Evolutionary conservation across 2,329 filamentous ascomycete species (phyloP).

Genomic region (Trichoderma aggressivum): DNA sequence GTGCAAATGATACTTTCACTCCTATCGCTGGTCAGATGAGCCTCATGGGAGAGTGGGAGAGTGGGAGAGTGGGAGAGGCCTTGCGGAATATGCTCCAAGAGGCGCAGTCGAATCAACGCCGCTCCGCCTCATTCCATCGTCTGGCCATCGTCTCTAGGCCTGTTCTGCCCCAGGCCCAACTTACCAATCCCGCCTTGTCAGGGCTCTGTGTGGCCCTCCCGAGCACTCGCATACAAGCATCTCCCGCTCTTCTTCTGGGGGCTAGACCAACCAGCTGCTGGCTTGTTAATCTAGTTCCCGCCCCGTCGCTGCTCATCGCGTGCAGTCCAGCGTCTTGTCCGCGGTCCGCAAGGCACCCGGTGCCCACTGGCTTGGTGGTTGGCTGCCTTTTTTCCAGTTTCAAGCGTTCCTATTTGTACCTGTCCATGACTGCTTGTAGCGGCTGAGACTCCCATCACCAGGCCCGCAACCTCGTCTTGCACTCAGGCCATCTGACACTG

Average conservation of each 20-base stretch:
- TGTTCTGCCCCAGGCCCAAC: not conserved
- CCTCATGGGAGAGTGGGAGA: not conserved
- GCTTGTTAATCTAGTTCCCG: not conserved
- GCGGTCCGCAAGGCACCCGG: constrained; percentile 21
- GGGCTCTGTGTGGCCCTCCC: not conserved
- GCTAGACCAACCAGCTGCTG: constrained; percentile 1
- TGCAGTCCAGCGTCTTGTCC: constrained; percentile 4
- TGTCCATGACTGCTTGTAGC: constrained; percentile 15
- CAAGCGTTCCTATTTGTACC: not conserved
- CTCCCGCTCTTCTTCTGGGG: not conserved
- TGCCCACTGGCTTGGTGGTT: constrained; percentile 4
- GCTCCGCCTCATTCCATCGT: constrained; percentile 3
- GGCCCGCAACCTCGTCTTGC: constrained; percentile 32
- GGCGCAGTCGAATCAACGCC: not conserved
- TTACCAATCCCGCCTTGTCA: not conserved
- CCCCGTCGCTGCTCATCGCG: not conserved
- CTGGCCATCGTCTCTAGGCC: not conserved
- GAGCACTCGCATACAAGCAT: not conserved
- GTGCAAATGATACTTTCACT: not conserved
- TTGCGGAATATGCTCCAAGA: not conserved
- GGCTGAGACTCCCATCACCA: constrained; percentile 43
- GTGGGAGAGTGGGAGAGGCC: not conserved
- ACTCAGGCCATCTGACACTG: constrained; percentile 22
- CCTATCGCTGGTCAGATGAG: not conserved
- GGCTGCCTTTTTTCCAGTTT: not conserved